Conservation (phyloP, 192 early-diverging fungal genomes). For the Coemansia sp. region DNA sequence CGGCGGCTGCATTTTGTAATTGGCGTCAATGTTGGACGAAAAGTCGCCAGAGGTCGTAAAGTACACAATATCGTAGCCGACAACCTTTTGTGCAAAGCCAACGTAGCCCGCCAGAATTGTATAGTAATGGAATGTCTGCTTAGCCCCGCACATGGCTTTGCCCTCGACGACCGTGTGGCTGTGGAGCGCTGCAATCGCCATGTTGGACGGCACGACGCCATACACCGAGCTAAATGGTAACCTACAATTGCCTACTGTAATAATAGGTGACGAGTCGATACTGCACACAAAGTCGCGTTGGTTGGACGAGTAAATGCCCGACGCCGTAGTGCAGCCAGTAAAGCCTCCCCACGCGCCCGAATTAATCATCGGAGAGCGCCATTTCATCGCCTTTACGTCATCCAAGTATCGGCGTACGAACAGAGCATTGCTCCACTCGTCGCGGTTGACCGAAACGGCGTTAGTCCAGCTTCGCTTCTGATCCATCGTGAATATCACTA, state of each 20-base stretch:
- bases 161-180: slow-evolving; percentile 23
- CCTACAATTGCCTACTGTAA: slow-evolving; percentile 10
- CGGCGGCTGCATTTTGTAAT: slow-evolving; percentile 6
- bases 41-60: slow-evolving; percentile 8
- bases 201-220: neutral
- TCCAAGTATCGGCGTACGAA: slow-evolving; percentile 24
- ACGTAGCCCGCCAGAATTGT: slow-evolving; percentile 21
- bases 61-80: slow-evolving; percentile 10
- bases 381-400: neutral
- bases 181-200: slow-evolving; percentile 26
- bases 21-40: neutral
- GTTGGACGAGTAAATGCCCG: slow-evolving; percentile 25
- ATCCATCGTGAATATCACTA: slow-evolving; percentile 11
- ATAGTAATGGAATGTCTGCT: slow-evolving; percentile 20
- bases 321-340: slow-evolving; percentile 15
- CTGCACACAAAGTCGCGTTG: slow-evolving; percentile 34
- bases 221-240: slow-evolving; percentile 24
- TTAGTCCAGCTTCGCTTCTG: slow-evolving; percentile 14
- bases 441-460: slow-evolving; percentile 10
- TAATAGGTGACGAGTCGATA: neutral
- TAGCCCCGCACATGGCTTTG: slow-evolving; percentile 15
- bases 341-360: neutral
- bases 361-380: slow-evolving; percentile 17
- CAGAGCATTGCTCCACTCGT: slow-evolving; percentile 9
- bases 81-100: slow-evolving; percentile 21